Base-by-base conservation (phyloP, 1,139 yeast genomes). In the Lodderomyces pseudojiufengensis region DNA sequence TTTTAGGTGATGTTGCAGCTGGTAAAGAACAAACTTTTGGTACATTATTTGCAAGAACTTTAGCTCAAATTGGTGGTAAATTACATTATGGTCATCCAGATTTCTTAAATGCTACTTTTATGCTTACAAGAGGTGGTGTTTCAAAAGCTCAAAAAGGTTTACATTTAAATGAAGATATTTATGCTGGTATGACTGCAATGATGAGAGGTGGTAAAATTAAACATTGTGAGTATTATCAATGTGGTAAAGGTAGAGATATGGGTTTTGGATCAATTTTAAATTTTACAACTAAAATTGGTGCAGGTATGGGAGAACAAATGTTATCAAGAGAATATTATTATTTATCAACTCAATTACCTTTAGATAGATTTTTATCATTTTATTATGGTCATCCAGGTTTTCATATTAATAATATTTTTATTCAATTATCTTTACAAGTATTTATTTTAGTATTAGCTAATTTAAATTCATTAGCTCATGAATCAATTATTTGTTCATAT, bases 291-390 rank as follows among this genome's bases (percentile, higher is more conserved):
- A 92, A 92, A 76, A 92, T 92, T 80, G 98, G 98, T 75, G 95
- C 97, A 56, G 98, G 98, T 84, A 92, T 92, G 98, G 98, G 98
- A 70, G 98, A 92, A 69, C 98, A 92, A 69, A 90, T 92, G 94
- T 74, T 92, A 59, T 88, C 97, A 40, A 85, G 98, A 73, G 98
- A 92, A 67, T 92, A 92, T 71, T 92, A 90, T 69, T 92, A 92
- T 65, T 73, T 92, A 62, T 96, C 97, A 52, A 92, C 98, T 44
- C 98, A 92, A 66, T 78, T 92, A 54, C 98, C 97, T 40, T 73
- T 92, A 52, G 98, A 92, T 63, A 84, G 98, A 65, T 92, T 92
- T 82, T 76, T 92, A 59, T 87, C 97, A 12, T 92, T 92, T 78
- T 92, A 85, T 75, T 92, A 88, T 63, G 98, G 97, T 43, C 98